Conservation (phyloP, 331 rosid genomes). For the Cydonia oblonga region DNA sequence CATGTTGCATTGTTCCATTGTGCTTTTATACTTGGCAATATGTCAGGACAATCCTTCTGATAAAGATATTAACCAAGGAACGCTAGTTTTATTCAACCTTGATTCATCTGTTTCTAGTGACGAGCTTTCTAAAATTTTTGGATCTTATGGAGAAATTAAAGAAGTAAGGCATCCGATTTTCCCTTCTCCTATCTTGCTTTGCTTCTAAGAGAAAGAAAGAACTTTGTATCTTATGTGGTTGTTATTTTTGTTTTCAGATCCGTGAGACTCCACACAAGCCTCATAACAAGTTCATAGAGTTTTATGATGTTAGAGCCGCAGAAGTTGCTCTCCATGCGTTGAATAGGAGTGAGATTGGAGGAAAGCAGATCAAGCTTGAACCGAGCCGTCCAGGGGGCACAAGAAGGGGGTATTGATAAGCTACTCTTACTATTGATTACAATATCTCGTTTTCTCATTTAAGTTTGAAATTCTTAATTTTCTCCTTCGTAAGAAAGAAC, state of each 20-base stretch:
- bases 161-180: constrained; percentile 36
- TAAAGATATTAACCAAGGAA: constrained; percentile 65
- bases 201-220: not conserved
- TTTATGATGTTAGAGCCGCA: constrained; percentile 66
- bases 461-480: constrained; percentile 1
- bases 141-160: constrained; percentile 65
- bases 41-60: constrained; percentile 65
- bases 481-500: constrained; percentile 8
- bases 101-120: constrained; percentile 61
- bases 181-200: constrained; percentile 13
- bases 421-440: not conserved
- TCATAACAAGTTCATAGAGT: constrained; percentile 43
- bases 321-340: constrained; percentile 55
- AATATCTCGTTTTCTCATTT: not conserved
- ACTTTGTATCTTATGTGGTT: not conserved
- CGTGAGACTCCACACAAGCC: constrained; percentile 44
- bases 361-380: constrained; percentile 68
- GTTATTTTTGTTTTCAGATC: constrained; percentile 39
- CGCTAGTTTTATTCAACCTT: constrained; percentile 50
- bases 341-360: constrained; percentile 54
- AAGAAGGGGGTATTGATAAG: constrained; percentile 31
- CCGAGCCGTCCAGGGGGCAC: constrained; percentile 40
- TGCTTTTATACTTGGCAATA: constrained; percentile 18
- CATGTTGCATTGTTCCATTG: constrained; percentile 13
- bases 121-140: constrained; percentile 52